Conservation (phyloP, 495 filamentous ascomycete species). For the Podospora pseudoanserina region DNA sequence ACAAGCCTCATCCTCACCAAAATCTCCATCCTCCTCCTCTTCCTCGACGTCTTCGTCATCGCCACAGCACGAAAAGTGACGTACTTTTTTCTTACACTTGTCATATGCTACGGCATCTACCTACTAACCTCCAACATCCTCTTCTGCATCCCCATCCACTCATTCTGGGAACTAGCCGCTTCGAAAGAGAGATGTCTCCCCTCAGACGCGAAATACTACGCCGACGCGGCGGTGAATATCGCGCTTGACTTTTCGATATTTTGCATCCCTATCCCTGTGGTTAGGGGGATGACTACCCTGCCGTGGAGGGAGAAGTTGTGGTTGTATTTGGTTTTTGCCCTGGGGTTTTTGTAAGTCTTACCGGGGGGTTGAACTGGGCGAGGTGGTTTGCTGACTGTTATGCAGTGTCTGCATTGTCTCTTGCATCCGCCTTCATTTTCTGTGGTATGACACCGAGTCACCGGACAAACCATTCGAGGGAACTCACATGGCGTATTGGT, state of each 20-base stretch:
- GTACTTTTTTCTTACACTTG: conserved; percentile 15
- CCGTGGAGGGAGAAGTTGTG: conserved; percentile 21
- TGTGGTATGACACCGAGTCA: conserved; percentile 23
- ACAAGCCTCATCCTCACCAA: conserved; percentile 27
- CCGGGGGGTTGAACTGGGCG: too few relatives aligned
- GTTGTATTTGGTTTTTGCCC: conserved; percentile 16
- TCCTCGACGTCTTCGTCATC: conserved; percentile 26
- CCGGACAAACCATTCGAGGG: background rate
- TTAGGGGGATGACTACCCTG: conserved; percentile 21
- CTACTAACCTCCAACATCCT: conserved; percentile 14
- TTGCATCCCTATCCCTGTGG: conserved; percentile 29
- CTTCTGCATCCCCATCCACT: conserved; percentile 18
- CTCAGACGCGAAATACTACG: background rate
- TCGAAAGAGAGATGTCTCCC: conserved; percentile 11
- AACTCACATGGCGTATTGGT: conserved; percentile 26
- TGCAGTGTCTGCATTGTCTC: conserved; percentile 31
- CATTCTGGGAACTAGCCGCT: conserved; percentile 13
- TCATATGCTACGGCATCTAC: conserved; percentile 16
- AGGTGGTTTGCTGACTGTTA: too few relatives aligned
- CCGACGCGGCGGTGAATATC: conserved; percentile 21
- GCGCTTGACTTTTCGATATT: conserved; percentile 32
- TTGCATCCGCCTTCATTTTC: conserved; percentile 25
- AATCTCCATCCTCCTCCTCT: conserved; percentile 28
- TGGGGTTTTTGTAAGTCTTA: conserved; percentile 25
- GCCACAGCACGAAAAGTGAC: conserved; percentile 13